phyloP scores from a whole-genome alignment of 2,329 filamentous ascomycete genomes.

The Ophiostoma perfectum region DNA sequence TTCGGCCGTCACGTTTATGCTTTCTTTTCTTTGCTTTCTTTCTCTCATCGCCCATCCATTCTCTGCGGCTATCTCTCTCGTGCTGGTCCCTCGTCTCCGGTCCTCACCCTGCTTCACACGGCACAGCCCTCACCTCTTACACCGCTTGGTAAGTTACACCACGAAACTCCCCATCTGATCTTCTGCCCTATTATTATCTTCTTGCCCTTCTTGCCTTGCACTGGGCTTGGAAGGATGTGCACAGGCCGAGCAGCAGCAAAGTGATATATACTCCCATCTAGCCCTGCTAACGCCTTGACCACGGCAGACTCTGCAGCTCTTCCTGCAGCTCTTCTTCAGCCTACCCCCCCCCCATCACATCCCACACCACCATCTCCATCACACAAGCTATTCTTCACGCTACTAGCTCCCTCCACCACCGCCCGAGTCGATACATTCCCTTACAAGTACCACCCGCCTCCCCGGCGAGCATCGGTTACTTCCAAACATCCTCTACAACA shows the following conservation, averaged over 20 bases:
- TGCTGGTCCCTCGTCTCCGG: neutral
- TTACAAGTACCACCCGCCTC: slow-evolving; percentile 7
- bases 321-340: neutral
- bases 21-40: neutral
- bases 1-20: neutral
- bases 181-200: no score
- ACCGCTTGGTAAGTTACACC: no score
- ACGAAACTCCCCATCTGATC: no score
- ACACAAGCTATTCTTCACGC: neutral
- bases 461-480: neutral
- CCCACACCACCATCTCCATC: neutral
- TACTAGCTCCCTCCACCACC: slow-evolving; percentile 5
- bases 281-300: neutral
- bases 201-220: no score
- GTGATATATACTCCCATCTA: neutral
- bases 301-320: neutral
- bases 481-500: neutral
- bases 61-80: no score
- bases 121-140: neutral
- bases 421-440: neutral
- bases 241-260: no score
- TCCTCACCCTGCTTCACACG: neutral
- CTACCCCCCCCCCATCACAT: slow-evolving; percentile 1
- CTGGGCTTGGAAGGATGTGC: no score
- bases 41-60: neutral